Evolutionary conservation across 1,139 yeast species (phyloP), one percentile per base, ranked within the genome.

Genomic region (Hyphopichia burtonii): DNA sequence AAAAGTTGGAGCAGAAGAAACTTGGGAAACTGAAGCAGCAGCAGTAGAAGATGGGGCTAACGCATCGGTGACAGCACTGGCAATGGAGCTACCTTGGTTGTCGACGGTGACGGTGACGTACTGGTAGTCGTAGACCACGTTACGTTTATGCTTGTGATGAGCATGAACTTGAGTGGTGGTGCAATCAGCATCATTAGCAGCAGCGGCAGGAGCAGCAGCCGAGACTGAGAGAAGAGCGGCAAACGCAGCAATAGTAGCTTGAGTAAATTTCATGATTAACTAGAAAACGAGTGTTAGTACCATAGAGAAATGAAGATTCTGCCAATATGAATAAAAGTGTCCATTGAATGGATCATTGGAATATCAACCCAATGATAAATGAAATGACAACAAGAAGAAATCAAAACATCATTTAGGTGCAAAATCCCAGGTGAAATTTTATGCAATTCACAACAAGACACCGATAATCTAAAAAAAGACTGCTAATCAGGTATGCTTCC

Each of bases 171-270:
- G 47, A 56, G 71, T 58, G 41, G 72, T 55, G 17, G 71, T 59
- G 46, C 80, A 74, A 48, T 71, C 72, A 16, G 52, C 58, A 37
- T 51, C 61, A 23, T 54, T 56, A 36, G 63, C 57, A 31, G 66
- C 62, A 45, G 60, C 62, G 41, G 79, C 75, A 40, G 82, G 77
- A 42, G 77, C 78, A 46, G 79, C 78, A 40, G 63, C 40, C 34
- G 69, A 66, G 37, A 72, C 53, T 37, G 67, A 61, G 41, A 71
- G 62, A 41, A 72, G 61, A 41, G 78, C 63, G 40, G 78, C 68
- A 57, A 67, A 54, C 47, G 68, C 67, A 45, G 66, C 55, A 20
- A 65, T 46, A 41, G 66, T 49, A 43, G 66, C 54, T 41, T 54
- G 48, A 41, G 63, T 52, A 41, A 67, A 60, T 53, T 63, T 66